phyloP scores from a whole-genome alignment of 139 green algal species.

The Chlorella sp. region DNA sequence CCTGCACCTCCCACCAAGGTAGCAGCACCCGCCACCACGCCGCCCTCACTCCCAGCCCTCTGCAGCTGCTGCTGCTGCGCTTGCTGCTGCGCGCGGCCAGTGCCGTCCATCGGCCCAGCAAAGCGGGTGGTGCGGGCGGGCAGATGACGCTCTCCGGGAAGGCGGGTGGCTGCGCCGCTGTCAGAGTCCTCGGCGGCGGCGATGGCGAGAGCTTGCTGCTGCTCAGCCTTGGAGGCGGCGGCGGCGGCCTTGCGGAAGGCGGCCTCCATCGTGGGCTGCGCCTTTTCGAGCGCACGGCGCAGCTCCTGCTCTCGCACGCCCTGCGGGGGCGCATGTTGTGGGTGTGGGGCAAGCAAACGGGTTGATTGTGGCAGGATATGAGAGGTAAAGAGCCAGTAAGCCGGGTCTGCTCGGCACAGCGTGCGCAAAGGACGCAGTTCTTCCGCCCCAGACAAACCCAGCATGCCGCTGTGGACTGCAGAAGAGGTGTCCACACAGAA shows the following conservation, averaged over 20 bases:
- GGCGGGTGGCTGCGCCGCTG: not conserved
- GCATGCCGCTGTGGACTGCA: no score
- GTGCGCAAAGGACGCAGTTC: no score
- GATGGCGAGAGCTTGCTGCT: not conserved
- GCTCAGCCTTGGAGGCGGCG: not conserved
- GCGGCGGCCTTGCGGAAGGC: conserved; percentile 1
- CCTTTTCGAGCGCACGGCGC: not conserved
- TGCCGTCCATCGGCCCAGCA: not conserved
- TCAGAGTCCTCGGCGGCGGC: not conserved
- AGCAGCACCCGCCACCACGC: not conserved
- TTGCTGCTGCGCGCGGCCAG: not conserved
- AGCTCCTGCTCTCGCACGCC: not conserved
- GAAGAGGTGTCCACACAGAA: no score
- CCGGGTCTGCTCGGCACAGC: no score
- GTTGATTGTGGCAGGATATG: no score
- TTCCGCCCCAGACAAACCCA: no score
- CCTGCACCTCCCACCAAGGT: no score
- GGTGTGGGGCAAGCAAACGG: no score
- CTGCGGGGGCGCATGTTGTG: not conserved
- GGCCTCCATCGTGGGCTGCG: not conserved
- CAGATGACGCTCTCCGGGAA: no score
- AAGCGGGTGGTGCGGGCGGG: not conserved
- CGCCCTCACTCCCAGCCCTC: no score
- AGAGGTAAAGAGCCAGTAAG: no score
- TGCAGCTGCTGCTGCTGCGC: not conserved